phyloP scores from a whole-genome alignment of 2,329 filamentous ascomycete genomes.

The Diaporthe sp. region DNA sequence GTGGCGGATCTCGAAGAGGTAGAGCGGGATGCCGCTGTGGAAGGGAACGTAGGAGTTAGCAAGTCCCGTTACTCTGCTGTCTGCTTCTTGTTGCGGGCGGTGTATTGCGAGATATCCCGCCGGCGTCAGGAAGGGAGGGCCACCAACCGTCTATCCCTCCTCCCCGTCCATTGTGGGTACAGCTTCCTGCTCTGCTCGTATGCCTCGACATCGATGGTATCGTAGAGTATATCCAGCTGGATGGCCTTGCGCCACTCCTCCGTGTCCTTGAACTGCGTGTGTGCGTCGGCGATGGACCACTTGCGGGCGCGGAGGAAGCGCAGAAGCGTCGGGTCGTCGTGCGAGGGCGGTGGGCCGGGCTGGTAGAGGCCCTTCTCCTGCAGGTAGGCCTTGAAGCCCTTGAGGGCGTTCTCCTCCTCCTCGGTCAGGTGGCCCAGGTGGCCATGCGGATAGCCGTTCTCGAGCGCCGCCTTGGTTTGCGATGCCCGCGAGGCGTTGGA shows the following conservation, averaged over 20 bases:
- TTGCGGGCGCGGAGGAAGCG: slow-evolving; percentile 89
- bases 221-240: slow-evolving; percentile 83
- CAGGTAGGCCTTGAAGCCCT: slow-evolving; percentile 79
- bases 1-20: slow-evolving; percentile 88
- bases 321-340: slow-evolving; percentile 82
- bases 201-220: slow-evolving; percentile 86
- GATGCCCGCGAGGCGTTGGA: slow-evolving; percentile 37
- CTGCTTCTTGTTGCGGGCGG: neutral
- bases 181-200: slow-evolving; percentile 85
- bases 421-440: slow-evolving; percentile 83
- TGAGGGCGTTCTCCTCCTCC: slow-evolving; percentile 76
- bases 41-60: neutral
- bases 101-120: neutral
- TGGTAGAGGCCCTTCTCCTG: slow-evolving; percentile 75
- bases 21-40: slow-evolving; percentile 87
- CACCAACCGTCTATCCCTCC: slow-evolving; percentile 76
- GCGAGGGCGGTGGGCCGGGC: slow-evolving; percentile 69
- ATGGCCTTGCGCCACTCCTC: slow-evolving; percentile 89
- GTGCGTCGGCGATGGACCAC: slow-evolving; percentile 84
- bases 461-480: slow-evolving; percentile 45
- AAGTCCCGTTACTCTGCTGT: neutral
- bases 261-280: slow-evolving; percentile 87
- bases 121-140: neutral
- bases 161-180: slow-evolving; percentile 96
- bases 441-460: slow-evolving; percentile 76